These are phyloP conservation scores for Globisporangium abappressorium DNA, from an alignment of 352 stramenopile genomes.

Conservation along the genomic window DNA sequence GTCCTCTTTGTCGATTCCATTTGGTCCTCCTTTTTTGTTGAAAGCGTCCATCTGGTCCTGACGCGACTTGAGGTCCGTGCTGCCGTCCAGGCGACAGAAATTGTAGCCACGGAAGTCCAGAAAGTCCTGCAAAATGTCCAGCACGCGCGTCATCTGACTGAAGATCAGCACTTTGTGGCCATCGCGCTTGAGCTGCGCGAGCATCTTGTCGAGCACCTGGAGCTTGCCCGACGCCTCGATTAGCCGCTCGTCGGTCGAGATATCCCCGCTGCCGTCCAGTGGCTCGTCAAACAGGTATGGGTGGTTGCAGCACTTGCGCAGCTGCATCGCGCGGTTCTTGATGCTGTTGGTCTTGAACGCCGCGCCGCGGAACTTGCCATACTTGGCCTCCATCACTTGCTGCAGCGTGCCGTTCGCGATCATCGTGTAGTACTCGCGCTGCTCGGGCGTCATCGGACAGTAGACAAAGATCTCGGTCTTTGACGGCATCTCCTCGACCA, in stretches of 20 bases:
- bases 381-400: conserved; percentile 81
- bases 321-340: conserved; percentile 76
- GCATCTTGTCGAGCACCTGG: conserved; percentile 97
- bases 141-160: conserved; percentile 97
- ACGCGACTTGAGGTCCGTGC: conserved; percentile 89
- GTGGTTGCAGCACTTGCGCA: conserved; percentile 88
- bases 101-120: conserved; percentile 82
- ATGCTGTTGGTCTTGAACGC: conserved; percentile 54
- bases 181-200: conserved; percentile 92
- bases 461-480: conserved; percentile 99
- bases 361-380: conserved; percentile 54
- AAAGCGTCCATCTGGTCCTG: conserved; percentile 98
- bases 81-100: conserved; percentile 97
- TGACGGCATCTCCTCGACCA: conserved; percentile 91
- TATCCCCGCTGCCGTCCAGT: conserved; percentile 42
- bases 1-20: conserved; percentile 31
- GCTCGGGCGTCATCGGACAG: conserved; percentile 92
- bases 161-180: conserved; percentile 99
- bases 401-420: conserved; percentile 89
- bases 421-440: conserved; percentile 94
- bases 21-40: conserved; percentile 71
- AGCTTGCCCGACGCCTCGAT: conserved; percentile 96
- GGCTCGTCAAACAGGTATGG: conserved; percentile 88
- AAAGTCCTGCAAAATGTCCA: conserved; percentile 99
- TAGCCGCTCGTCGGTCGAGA: conserved; percentile 85